Percentiles rank a stretch among this genome's conserved stretches.
Conservation (phyloP, 140 eudicot genomes). For the Erigeron philadelphicus region DNA sequence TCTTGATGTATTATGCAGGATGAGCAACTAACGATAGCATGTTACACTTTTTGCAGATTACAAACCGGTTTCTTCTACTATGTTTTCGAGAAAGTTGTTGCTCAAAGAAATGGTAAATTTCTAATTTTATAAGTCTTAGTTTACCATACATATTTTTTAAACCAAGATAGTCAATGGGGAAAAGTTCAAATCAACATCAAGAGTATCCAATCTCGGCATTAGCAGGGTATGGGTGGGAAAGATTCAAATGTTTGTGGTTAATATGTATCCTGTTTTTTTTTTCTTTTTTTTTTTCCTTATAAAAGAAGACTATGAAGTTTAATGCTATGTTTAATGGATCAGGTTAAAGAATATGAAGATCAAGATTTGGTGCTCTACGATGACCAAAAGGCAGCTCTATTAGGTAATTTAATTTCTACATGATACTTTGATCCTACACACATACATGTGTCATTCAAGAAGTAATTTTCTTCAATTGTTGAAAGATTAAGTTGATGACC, state of each 20-base stretch:
- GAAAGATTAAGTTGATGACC: no score
- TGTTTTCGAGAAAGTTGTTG: constrained; percentile 55
- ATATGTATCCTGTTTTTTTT: constrained; percentile 12
- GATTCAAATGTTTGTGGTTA: constrained; percentile 3
- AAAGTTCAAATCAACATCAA: not conserved
- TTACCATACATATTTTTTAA: not conserved
- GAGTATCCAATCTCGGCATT: no score
- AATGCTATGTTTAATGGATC: constrained; percentile 13
- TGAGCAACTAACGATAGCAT: constrained; percentile 9
- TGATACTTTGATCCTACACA: no score
- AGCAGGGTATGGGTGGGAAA: not conserved
- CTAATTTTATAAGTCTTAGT: constrained; percentile 5
- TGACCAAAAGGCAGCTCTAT: constrained; percentile 20
- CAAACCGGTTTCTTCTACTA: constrained; percentile 21
- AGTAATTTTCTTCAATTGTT: no score
- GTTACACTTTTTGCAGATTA: constrained; percentile 25
- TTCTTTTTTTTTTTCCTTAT: no score
- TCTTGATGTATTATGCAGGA: not conserved
- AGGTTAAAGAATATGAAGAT: constrained; percentile 35
- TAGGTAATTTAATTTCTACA: constrained; percentile 29
- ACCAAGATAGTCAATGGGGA: constrained; percentile 5
- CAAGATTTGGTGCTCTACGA: constrained; percentile 25
- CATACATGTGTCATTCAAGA: no score
- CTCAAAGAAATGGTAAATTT: constrained; percentile 33
- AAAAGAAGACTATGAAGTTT: not conserved